Base-by-base conservation (phyloP, 2,329 filamentous ascomycete genomes). In the Xylariaceae sp. region DNA sequence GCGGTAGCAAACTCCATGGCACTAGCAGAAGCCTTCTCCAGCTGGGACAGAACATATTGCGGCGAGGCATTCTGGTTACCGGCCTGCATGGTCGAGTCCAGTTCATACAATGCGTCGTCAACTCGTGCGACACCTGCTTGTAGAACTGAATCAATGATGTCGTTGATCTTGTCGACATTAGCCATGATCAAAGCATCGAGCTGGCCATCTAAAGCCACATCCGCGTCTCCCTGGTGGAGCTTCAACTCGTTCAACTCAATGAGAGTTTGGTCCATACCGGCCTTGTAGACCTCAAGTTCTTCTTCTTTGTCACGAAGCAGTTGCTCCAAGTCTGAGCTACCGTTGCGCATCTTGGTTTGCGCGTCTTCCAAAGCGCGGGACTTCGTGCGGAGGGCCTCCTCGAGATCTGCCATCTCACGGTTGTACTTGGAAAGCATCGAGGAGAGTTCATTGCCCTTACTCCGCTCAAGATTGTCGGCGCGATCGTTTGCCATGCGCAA, bases 31-130 rank as follows among this genome's bases (percentile, higher is more conserved):
- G 94, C 92, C 78, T 97, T 99, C 73, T 99, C 94, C 60, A 97
- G 92, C 73, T 97, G 93, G 1, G 93, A 97, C 54, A 99, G 81
- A 10, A 99, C 92, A 72, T 95, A 97, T 1, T 93, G 85, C 11
- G 94, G 92, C 47, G 92, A 96, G 0, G 94, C 94, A 70, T 95
- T 99, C 77, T 97, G 94, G 77, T 99, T 99, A 74, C 94, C 94
- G 47, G 93, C 94, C 73, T 97, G 93, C 92, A 97, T 97, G 17
- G 89, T 89, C 17, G 94, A 97, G 75, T 99, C 94, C 49, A 99
- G 81, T 74, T 99, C 94, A 76, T 99, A 99, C 41, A 99, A 80
- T 49, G 94, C 92, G 75, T 99, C 94, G 69, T 99, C 94, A 11
- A 99, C 92, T 50, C 94, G 88, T 69, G 94, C 87, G 18, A 97